Conservation (phyloP, 805 yeast species). For the Candida glaebosa region DNA sequence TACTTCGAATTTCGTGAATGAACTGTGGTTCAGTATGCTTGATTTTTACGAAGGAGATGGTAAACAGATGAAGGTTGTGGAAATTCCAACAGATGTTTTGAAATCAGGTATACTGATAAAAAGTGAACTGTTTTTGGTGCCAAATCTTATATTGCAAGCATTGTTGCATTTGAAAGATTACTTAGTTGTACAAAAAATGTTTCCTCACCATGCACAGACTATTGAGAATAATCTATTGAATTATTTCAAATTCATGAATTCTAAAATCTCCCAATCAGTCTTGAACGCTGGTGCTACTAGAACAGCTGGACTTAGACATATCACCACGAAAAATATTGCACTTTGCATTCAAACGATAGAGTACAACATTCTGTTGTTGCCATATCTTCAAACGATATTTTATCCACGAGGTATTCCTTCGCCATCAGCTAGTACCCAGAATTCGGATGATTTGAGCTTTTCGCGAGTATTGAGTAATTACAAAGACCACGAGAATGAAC, state of each 20-base stretch:
- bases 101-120: constrained; percentile 11
- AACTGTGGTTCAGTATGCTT: constrained; percentile 24
- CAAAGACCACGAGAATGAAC: constrained; percentile 60
- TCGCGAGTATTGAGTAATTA: constrained; percentile 35
- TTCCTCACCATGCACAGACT: constrained; percentile 42
- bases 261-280: constrained; percentile 56
- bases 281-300: constrained; percentile 73
- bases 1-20: constrained; percentile 21
- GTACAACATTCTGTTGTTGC: constrained; percentile 35
- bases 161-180: constrained; percentile 44
- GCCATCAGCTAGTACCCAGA: constrained; percentile 9
- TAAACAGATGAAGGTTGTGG: background rate
- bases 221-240: constrained; percentile 46
- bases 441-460: constrained; percentile 27
- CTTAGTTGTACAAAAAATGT: constrained; percentile 51
- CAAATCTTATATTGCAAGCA: constrained; percentile 21
- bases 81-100: background rate
- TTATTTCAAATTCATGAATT: constrained; percentile 44
- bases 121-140: constrained; percentile 25
- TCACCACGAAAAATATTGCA: constrained; percentile 69
- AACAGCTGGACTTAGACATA: constrained; percentile 70
- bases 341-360: constrained; percentile 65
- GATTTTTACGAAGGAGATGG: constrained; percentile 17
- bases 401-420: constrained; percentile 3
- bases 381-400: constrained; percentile 21